Evolutionary conservation across 179 eudicot genomes (phyloP).

Genomic region (Pouteria campechiana): DNA sequence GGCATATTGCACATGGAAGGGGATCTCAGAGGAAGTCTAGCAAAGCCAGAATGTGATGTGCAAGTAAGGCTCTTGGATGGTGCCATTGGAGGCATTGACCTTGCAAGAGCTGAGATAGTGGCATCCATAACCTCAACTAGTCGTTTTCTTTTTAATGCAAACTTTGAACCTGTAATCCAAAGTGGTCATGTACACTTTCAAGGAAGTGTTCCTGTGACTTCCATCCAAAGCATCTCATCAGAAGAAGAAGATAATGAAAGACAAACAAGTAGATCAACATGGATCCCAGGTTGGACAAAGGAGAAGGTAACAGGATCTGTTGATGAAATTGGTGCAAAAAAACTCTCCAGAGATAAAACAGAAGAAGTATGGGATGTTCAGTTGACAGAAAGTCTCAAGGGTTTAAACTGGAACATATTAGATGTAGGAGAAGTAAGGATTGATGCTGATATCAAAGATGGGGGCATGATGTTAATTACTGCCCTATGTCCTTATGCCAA

Average conservation of each 20-base stretch:
- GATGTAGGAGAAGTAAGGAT: constrained; percentile 98
- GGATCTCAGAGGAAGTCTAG: constrained; percentile 87
- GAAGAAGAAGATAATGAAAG: constrained; percentile 60
- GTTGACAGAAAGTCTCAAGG: constrained; percentile 85
- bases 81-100: constrained; percentile 95
- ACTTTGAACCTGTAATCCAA: constrained; percentile 89
- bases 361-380: constrained; percentile 93
- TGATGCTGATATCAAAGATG: constrained; percentile 99
- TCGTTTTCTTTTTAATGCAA: constrained; percentile 94
- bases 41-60: constrained; percentile 98
- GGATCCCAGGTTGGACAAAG: constrained; percentile 76
- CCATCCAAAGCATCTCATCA: constrained; percentile 34
- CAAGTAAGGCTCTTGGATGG: constrained; percentile 98
- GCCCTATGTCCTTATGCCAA: constrained; percentile 94
- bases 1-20: constrained; percentile 99
- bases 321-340: constrained; percentile 55
- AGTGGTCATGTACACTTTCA: constrained; percentile 98
- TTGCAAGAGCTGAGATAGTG: constrained; percentile 96
- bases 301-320: constrained; percentile 43
- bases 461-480: constrained; percentile 96
- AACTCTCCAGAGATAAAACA: constrained; percentile 60
- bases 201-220: constrained; percentile 89
- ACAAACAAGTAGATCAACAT: constrained; percentile 47
- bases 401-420: constrained; percentile 83
- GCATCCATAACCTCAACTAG: constrained; percentile 91